Base-by-base conservation (phyloP, 768 basidiomycete genomes). In the Kwoniella sp. region DNA sequence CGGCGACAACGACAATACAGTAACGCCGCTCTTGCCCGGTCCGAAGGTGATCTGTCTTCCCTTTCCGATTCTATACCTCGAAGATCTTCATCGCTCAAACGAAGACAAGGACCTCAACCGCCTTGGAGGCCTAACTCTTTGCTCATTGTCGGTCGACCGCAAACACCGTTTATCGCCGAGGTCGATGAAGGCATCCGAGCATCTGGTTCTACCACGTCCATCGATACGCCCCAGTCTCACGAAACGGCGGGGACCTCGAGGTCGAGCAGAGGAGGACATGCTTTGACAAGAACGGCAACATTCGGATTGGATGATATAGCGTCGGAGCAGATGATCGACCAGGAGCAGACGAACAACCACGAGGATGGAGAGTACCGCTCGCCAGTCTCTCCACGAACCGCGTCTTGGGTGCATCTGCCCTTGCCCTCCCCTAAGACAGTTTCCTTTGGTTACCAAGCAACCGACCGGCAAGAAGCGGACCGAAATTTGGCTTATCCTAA, bases 41-140 rank as follows among this genome's bases (percentile, higher is more conserved):
- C 56, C 2, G 55, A 57, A 29, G 50, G 55, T 0, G 48, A 57
- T 48, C 37, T 58, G 10, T 13, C 50, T 5, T 25, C 40, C 2
- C 9, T 55, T 1, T 8, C 54, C 2, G 22, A 50, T 0, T 21
- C 30, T 6, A 54, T 56, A 3, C 52, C 47, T 36, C 21, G 24
- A 1, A 9, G 52, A 55, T 48, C 57, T 1, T 53, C 55, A 21
- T 55, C 58, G 7, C 22, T 49, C 29, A 26, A 26, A 12, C 30
- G 36, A 13, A 46, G 33, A 29, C 63, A 30, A 29, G 58, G 64
- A 19, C 52, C 55, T 13, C 50, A n/a, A 50, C 64, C 64, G 29
- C 64, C 64, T 47, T 60, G 64, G 64, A 29, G 64, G 22, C 64
- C 64, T 22, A 24, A 36, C 1, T 57, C 56, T 6, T 21, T 64